Percentiles rank a stretch among this genome's conserved stretches.
Evolutionary conservation across 768 basidiomycete genomes (phyloP).

Genomic region (Guyanaporus albipodus): DNA sequence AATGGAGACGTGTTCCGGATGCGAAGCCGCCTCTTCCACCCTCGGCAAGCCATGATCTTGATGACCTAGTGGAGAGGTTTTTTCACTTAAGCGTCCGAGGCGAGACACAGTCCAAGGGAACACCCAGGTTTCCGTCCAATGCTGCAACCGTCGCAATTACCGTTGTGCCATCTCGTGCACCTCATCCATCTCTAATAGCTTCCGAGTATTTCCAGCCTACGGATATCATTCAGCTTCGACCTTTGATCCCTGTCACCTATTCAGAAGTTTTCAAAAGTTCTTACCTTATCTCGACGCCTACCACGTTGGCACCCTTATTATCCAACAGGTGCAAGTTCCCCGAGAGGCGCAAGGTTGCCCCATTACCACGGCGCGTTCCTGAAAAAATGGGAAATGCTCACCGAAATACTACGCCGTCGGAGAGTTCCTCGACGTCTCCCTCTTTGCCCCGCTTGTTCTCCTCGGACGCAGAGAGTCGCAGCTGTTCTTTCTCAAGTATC

Average conservation of each 20-base stretch:
- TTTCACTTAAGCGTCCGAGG: slow-evolving; percentile 16
- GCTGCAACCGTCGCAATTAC: slow-evolving; percentile 19
- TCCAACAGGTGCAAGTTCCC: not conserved
- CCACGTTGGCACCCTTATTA: slow-evolving; percentile 10
- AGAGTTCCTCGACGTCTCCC: slow-evolving; percentile 6
- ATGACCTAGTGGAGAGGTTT: slow-evolving; percentile 11
- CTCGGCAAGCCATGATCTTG: not conserved
- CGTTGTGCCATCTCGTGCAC: slow-evolving; percentile 12
- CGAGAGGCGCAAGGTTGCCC: slow-evolving; percentile 1
- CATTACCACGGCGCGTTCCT: slow-evolving; percentile 8
- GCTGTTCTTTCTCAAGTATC: slow-evolving; percentile 1
- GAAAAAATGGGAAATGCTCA: not conserved
- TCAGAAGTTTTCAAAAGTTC: slow-evolving; percentile 3
- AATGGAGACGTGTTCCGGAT: slow-evolving; percentile 3
- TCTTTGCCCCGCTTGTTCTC: slow-evolving; percentile 2
- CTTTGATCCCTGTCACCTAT: not conserved
- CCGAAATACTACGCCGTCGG: slow-evolving; percentile 5
- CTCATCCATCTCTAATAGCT: slow-evolving; percentile 13
- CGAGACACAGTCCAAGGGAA: not conserved
- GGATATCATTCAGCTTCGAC: not conserved
- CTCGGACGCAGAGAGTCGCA: not conserved
- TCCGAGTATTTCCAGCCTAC: not conserved
- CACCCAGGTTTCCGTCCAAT: not conserved
- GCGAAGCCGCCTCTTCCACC: not conserved
- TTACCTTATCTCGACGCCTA: not conserved